Percentiles rank a stretch among this genome's conserved stretches.
phyloP scores from a whole-genome alignment of 1,284 basidiomycete genomes.

The Leccinum variabile region DNA sequence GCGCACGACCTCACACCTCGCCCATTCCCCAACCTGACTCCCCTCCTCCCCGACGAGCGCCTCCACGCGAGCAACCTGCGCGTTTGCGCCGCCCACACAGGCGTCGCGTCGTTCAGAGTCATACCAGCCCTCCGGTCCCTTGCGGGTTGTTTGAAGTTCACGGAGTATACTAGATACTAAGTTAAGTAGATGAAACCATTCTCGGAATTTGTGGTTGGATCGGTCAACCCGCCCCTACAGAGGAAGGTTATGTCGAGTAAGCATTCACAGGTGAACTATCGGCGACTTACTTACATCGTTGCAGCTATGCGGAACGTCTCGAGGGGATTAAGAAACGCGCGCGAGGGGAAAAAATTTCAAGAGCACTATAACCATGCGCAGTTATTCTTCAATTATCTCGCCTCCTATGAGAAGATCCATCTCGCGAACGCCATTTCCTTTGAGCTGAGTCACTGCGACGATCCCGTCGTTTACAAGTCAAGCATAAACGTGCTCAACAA shows the following conservation, averaged over 20 bases:
- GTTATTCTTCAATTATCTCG: slow-evolving; percentile 79
- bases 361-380: slow-evolving; percentile 72
- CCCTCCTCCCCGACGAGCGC: slow-evolving; percentile 41
- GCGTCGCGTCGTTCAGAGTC: slow-evolving; percentile 28
- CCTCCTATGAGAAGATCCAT: slow-evolving; percentile 64
- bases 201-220: slow-evolving; percentile 15
- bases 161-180: no score
- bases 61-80: slow-evolving; percentile 57
- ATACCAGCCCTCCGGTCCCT: slow-evolving; percentile 16
- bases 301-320: slow-evolving; percentile 50
- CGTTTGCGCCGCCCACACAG: slow-evolving; percentile 54
- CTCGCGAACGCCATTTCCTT: slow-evolving; percentile 69
- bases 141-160: no score
- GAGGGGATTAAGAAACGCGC: slow-evolving; percentile 68
- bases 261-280: slow-evolving; percentile 13
- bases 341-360: slow-evolving; percentile 72
- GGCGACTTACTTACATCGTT: background rate
- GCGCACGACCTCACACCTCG: slow-evolving; percentile 30
- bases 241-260: slow-evolving; percentile 65
- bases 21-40: slow-evolving; percentile 50
- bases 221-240: slow-evolving; percentile 47
- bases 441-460: slow-evolving; percentile 79
- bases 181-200: no score
- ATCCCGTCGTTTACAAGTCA: slow-evolving; percentile 64
- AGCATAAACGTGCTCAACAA: slow-evolving; percentile 68